Conservation (phyloP, 129 eudicot species). For the Silybum marianum region DNA sequence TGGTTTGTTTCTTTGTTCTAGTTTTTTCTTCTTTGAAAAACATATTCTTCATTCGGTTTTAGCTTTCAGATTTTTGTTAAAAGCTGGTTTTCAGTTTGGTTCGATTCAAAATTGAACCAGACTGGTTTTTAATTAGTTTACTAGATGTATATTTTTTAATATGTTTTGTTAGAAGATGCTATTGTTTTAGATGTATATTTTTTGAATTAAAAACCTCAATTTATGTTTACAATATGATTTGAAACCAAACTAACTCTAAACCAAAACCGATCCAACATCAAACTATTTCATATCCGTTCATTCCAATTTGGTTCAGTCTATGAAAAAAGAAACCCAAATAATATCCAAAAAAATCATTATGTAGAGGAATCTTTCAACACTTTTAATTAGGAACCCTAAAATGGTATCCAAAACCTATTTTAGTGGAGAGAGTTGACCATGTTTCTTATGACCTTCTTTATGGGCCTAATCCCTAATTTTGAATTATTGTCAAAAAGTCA, state of each 20-base stretch:
- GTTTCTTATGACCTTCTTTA: constrained; percentile 17
- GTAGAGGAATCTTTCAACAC: constrained; percentile 8
- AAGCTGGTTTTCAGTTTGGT: not conserved
- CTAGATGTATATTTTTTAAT: too few relatives aligned
- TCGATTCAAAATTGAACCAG: too few relatives aligned
- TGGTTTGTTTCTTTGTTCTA: too few relatives aligned
- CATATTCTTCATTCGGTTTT: not conserved
- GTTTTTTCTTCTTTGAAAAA: too few relatives aligned
- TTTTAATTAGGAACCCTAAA: constrained; percentile 39
- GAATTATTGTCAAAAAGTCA: constrained; percentile 32
- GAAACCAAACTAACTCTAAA: not conserved
- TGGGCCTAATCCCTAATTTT: constrained; percentile 10
- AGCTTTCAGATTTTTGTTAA: too few relatives aligned
- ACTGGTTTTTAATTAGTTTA: too few relatives aligned
- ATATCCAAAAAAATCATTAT: constrained; percentile 7
- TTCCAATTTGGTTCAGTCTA: not conserved
- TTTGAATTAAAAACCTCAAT: not conserved
- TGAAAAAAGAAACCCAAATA: not conserved
- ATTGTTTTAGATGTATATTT: not conserved
- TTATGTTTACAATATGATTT: not conserved
- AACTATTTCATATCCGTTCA: not conserved
- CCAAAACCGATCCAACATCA: not conserved
- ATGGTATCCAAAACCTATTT: constrained; percentile 27
- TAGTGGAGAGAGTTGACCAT: constrained; percentile 35
- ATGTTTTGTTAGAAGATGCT: too few relatives aligned